Base-by-base conservation (phyloP, 2,329 filamentous ascomycete species). In the Cercospora canescens region DNA sequence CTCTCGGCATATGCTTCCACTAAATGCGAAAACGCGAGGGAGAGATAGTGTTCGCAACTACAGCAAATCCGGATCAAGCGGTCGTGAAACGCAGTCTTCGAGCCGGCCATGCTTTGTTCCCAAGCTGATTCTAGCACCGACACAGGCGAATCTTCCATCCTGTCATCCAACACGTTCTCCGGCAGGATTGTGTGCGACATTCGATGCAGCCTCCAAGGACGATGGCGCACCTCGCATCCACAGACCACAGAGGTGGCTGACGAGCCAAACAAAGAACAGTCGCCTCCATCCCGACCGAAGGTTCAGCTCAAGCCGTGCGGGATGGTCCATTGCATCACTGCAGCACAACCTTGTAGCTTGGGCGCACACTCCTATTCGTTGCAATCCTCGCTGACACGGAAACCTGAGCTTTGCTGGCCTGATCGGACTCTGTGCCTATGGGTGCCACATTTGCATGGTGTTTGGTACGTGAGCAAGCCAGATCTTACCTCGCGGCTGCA, bases 311-410 rank as follows among this genome's bases (percentile, higher is more conserved):
- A 58, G 48, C 45, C 58, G 24, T 59, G 63, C 59, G 45, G 54
- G 48, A 60, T 59, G 45, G 55, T 60, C 57, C 54, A 62, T 55
- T 11, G 57, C 55, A 52, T 61, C 65, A 63, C 58, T 58, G 58
- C 62, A 62, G 63, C 60, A 21, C 52, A 56, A 32, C 59, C 67
- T 63, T 69, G 59, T 62, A 65, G 58, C 52, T 52, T 24, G 12
- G 45, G 45, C 28, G 30, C 34, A 18, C 52, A 34, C 62, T 63
- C 54, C 58, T 26, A 65, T 65, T 65, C 58, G 63, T 35, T 61
- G 34, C 58, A 37, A 34, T 37, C 28, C 57, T 41, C 45, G 34
- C 39, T 52, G 32, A 37, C 30, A 48, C 58, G 34, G 41, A 32
- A 18, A 57, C 48, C 61, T 63, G 61, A 63, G 55, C 52, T 55